These are phyloP conservation scores for Alternaria triticina DNA, from an alignment of 2,329 filamentous ascomycete genomes.

Conservation along the genomic window DNA sequence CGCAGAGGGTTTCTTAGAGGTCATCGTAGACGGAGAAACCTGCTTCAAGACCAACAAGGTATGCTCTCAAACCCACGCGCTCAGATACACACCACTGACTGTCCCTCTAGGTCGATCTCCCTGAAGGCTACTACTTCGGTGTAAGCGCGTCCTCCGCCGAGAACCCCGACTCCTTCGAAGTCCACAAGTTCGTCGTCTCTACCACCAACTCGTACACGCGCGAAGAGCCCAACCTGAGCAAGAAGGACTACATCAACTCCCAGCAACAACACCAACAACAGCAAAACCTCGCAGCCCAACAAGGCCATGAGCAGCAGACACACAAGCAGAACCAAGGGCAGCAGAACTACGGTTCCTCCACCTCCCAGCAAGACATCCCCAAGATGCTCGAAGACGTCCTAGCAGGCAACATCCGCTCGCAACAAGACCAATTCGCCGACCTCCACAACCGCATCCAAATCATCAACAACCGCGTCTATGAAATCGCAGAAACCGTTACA, in stretches of 20 bases:
- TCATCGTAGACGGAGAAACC: slow-evolving; percentile 76
- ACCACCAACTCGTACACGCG: slow-evolving; percentile 51
- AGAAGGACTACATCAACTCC: slow-evolving; percentile 32
- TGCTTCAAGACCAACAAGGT: slow-evolving; percentile 83
- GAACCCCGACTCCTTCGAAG: slow-evolving; percentile 90
- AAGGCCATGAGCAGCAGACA: slow-evolving; percentile 37
- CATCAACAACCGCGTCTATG: slow-evolving; percentile 71
- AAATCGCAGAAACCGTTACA: slow-evolving; percentile 65
- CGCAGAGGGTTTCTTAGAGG: slow-evolving; percentile 69
- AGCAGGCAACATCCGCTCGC: slow-evolving; percentile 53
- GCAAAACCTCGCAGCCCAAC: slow-evolving; percentile 27
- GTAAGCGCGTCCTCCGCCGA: slow-evolving; percentile 88
- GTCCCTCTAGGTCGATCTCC: slow-evolving; percentile 68
- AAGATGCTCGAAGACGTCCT: slow-evolving; percentile 53
- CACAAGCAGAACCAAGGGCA: slow-evolving; percentile 26
- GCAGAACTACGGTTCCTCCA: slow-evolving; percentile 30
- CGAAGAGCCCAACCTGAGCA: slow-evolving; percentile 41
- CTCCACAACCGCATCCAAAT: slow-evolving; percentile 82
- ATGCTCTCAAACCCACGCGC: slow-evolving; percentile 9
- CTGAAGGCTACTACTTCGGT: slow-evolving; percentile 82
- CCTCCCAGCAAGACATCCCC: slow-evolving; percentile 32
- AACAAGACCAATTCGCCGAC: slow-evolving; percentile 75
- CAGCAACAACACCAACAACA: slow-evolving; percentile 38
- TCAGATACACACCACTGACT: slow-evolving; percentile 4
- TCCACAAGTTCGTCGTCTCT: slow-evolving; percentile 83